These are phyloP conservation scores for Cadophora gregata DNA, from an alignment of 2,329 filamentous ascomycete genomes.

Conservation along the genomic window DNA sequence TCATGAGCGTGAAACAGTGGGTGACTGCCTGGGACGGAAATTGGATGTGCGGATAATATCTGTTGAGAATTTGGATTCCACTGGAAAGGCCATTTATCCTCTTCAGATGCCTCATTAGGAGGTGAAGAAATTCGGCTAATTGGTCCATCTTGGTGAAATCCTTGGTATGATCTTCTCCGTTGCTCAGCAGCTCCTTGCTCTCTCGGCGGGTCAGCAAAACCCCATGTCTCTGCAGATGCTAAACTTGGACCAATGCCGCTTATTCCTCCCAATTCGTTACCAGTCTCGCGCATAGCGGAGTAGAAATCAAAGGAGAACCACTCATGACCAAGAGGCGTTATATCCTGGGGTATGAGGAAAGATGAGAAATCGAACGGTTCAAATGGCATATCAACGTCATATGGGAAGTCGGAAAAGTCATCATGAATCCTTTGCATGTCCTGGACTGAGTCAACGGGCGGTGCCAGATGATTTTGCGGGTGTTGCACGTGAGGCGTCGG, in stretches of 20 bases:
- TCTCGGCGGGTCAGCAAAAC: background rate
- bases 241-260: background rate
- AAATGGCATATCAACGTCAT: background rate
- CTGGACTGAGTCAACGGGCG: background rate
- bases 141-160: background rate
- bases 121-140: constrained; percentile 29
- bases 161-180: background rate
- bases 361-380: constrained; percentile 34
- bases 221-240: background rate
- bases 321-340: constrained; percentile 21
- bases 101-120: constrained; percentile 32
- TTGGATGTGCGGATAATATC: constrained; percentile 31
- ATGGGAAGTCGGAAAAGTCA: background rate
- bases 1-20: constrained; percentile 31
- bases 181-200: background rate
- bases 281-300: constrained; percentile 37
- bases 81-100: constrained; percentile 37
- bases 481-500: background rate
- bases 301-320: constrained; percentile 40
- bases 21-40: constrained; percentile 31
- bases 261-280: constrained; percentile 30
- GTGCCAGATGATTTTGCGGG: background rate
- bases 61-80: constrained; percentile 34
- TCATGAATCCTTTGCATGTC: background rate
- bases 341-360: constrained; percentile 32